Evolutionary conservation across 1,139 yeast genomes (phyloP), one percentile per base, ranked within the genome.

Genomic region (Scheffersomyces titani): DNA sequence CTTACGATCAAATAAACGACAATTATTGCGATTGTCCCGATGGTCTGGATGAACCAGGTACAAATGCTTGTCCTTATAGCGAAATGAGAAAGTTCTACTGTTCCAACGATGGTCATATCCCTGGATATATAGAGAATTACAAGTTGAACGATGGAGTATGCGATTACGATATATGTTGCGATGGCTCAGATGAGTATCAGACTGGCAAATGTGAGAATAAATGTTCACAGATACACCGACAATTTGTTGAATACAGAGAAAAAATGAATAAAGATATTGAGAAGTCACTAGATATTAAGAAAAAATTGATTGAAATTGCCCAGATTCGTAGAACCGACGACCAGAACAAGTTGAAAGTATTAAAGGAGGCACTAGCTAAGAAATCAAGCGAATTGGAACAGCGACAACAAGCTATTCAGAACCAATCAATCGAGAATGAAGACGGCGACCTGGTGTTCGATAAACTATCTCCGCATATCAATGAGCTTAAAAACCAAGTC

Each of bases 41-140:
- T 72, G 99, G 99, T 0, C 88, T 96, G 3, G 99, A 94, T 71
- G 99, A 94, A 70, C 98, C 98, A 0, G 98, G 98, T 0, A 94
- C 98, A 0, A 80, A 89, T 54, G 98, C 98, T 0, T 94, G 98
- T 70, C 75, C 73, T 0, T 67, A 59, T 54, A 63, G 63, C 6
- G 60, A 74, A 0, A 77, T 78, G 16, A 80, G 81, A 16, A 61
- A 62, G 52, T 94, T 92, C 66, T 92, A 86, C 71, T 94, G 99
- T 73, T 83, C 75, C 22, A 96, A 96, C 66, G 76, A 80, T 52
- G 97, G 97, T 1, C 90, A 87, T 64, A 67, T 76, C 18, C 83
- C 89, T 1, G 75, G 75, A 50, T 85, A 76, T 60, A 78, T 90
- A 47, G 87, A 88, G 16, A 79, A 87, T 9, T 85, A 78, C 65